phyloP scores from a whole-genome alignment of 2,329 filamentous ascomycete species.

The Scytalidium lignicola region DNA sequence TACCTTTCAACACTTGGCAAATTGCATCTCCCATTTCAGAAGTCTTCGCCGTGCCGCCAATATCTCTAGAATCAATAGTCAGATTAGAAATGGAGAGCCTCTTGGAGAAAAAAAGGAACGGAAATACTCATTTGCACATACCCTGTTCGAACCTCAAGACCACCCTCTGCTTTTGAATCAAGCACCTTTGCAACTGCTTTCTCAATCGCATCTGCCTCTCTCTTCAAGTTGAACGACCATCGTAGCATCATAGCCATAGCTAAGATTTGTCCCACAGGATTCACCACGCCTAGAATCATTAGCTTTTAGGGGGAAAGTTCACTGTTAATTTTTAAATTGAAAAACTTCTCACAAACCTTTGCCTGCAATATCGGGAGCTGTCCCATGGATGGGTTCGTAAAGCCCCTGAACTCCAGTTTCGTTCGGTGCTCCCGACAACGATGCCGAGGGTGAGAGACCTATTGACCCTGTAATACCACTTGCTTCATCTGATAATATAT shows the following conservation, averaged over 20 bases:
- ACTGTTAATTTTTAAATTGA: too few relatives aligned
- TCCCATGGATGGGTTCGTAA: constrained; percentile 93
- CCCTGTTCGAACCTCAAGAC: constrained; percentile 60
- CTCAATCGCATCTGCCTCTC: constrained; percentile 72
- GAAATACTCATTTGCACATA: too few relatives aligned
- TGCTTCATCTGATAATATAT: constrained; percentile 90
- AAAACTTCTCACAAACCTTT: too few relatives aligned
- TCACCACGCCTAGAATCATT: too few relatives aligned
- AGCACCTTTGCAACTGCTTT: constrained; percentile 71
- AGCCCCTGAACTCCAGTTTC: constrained; percentile 82
- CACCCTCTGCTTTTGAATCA: constrained; percentile 41
- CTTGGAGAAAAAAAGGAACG: too few relatives aligned
- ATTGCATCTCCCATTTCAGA: not conserved
- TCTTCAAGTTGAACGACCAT: constrained; percentile 75
- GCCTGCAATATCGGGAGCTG: too few relatives aligned
- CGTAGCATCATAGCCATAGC: constrained; percentile 94
- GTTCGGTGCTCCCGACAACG: constrained; percentile 76
- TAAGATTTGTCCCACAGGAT: constrained; percentile 82
- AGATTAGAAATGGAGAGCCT: too few relatives aligned
- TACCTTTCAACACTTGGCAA: not conserved
- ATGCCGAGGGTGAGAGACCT: constrained; percentile 79
- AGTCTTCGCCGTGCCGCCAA: constrained; percentile 55
- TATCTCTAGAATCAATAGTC: too few relatives aligned
- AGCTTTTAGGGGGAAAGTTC: constrained; percentile 38
- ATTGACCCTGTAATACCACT: constrained; percentile 86